phyloP scores from a whole-genome alignment of 208 protist species.

The Leishmania arabica region DNA sequence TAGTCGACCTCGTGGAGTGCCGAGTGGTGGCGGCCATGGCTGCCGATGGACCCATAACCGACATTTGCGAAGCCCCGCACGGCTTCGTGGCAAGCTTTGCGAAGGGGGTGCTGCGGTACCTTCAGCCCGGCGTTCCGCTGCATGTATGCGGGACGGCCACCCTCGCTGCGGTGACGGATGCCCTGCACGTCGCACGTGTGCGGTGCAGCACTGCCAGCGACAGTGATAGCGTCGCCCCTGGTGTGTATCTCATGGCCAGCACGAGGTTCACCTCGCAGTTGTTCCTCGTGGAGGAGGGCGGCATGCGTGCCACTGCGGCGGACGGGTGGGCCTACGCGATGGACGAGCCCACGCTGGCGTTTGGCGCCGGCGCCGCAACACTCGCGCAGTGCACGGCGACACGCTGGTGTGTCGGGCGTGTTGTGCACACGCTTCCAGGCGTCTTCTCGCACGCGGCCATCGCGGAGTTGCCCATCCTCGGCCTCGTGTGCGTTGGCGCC shows the following conservation, averaged over 20 bases:
- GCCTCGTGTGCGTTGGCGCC: slow-evolving; percentile 22
- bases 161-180: neutral
- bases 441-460: slow-evolving; percentile 23
- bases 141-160: slow-evolving; percentile 24
- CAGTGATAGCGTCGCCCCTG: neutral
- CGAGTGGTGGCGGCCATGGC: slow-evolving; percentile 44
- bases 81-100: slow-evolving; percentile 37
- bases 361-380: slow-evolving; percentile 10
- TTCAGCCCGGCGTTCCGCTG: slow-evolving; percentile 29
- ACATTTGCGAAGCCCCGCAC: slow-evolving; percentile 49
- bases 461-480: slow-evolving; percentile 26
- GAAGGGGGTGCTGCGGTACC: slow-evolving; percentile 39
- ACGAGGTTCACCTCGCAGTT: slow-evolving; percentile 24
- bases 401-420: slow-evolving; percentile 8
- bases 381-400: slow-evolving; percentile 35
- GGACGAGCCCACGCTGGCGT: slow-evolving; percentile 27
- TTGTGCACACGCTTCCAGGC: slow-evolving; percentile 9
- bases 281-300: slow-evolving; percentile 13
- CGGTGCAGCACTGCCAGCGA: neutral
- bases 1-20: slow-evolving; percentile 60
- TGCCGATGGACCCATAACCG: slow-evolving; percentile 59
- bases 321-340: slow-evolving; percentile 17
- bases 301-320: slow-evolving; percentile 10
- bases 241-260: slow-evolving; percentile 32
- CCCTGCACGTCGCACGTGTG: slow-evolving; percentile 3